Evolutionary conservation across 192 early-diverging fungal genomes (phyloP).

Genomic region (Coemansia sp.): DNA sequence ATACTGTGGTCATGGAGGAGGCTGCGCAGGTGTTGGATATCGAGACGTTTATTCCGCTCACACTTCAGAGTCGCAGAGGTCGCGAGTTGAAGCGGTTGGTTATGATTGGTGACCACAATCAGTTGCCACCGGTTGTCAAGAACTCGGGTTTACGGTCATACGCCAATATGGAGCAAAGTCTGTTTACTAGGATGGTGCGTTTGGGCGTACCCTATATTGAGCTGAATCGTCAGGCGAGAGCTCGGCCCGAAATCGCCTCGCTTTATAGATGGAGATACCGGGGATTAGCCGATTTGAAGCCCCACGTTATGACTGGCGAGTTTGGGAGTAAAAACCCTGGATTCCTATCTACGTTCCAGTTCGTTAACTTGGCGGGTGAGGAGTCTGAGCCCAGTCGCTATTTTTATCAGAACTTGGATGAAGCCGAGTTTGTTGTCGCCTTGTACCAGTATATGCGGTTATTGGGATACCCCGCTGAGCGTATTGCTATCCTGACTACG

Average conservation of each 20-base stretch:
- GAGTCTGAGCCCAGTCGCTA: constrained; percentile 86
- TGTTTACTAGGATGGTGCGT: constrained; percentile 91
- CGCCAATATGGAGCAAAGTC: constrained; percentile 92
- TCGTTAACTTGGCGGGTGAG: constrained; percentile 84
- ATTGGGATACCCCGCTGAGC: constrained; percentile 87
- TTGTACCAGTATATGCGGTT: constrained; percentile 96
- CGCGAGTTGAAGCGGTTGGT: constrained; percentile 85
- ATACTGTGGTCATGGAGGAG: constrained; percentile 97
- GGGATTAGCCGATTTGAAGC: constrained; percentile 69
- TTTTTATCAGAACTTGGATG: constrained; percentile 96
- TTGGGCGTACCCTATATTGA: constrained; percentile 92
- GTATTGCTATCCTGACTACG: constrained; percentile 92
- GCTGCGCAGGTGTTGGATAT: constrained; percentile 94
- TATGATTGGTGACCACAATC: constrained; percentile 97
- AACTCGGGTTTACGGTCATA: constrained; percentile 82
- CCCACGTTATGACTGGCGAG: constrained; percentile 20
- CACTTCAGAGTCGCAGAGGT: constrained; percentile 68
- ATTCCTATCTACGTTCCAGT: constrained; percentile 85
- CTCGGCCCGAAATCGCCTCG: constrained; percentile 76
- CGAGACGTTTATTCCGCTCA: constrained; percentile 91
- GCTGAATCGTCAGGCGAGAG: constrained; percentile 85
- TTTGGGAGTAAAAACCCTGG: constrained; percentile 83
- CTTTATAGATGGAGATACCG: constrained; percentile 89
- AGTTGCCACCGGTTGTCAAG: constrained; percentile 96
- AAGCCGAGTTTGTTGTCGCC: constrained; percentile 97